Evolutionary conservation across 164 flowering plant genomes (phyloP).

Genomic region (Sedum album): DNA sequence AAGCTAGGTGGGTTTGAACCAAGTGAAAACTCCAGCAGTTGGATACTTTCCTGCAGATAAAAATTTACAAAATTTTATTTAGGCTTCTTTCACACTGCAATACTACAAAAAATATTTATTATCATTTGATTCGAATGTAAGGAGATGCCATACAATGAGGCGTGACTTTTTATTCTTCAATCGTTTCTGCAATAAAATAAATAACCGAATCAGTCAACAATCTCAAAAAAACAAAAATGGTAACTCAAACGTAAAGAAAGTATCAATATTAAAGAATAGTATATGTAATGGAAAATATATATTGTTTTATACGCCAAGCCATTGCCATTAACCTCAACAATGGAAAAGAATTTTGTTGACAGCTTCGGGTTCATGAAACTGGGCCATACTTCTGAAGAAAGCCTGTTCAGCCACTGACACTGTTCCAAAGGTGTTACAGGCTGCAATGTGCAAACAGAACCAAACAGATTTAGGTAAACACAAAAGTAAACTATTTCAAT

Average conservation of each 20-base stretch:
- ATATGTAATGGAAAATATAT: background rate
- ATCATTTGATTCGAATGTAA: background rate
- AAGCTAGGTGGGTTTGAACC: constrained; percentile 78
- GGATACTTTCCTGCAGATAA: constrained; percentile 58
- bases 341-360: constrained; percentile 54
- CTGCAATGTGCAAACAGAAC: constrained; percentile 35
- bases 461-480: background rate
- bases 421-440: constrained; percentile 78
- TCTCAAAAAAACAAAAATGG: background rate
- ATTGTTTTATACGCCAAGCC: background rate
- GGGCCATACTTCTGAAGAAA: constrained; percentile 73
- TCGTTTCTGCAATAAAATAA: constrained; percentile 57
- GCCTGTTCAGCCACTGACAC: constrained; percentile 89
- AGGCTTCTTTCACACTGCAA: background rate
- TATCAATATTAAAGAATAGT: background rate
- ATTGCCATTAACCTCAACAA: constrained; percentile 50
- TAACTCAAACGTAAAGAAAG: background rate
- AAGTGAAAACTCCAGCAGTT: constrained; percentile 69
- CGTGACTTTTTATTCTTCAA: constrained; percentile 58
- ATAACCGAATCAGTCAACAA: background rate
- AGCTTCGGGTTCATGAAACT: constrained; percentile 58
- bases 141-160: constrained; percentile 62
- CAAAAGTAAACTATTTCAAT: background rate
- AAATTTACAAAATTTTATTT: background rate
- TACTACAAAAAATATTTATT: background rate